A percentile compares a stretch with the other conserved stretches of the same genome.
These are phyloP conservation scores for Chaetomium fimeti DNA, from an alignment of 495 filamentous ascomycete genomes.

Conservation along the genomic window DNA sequence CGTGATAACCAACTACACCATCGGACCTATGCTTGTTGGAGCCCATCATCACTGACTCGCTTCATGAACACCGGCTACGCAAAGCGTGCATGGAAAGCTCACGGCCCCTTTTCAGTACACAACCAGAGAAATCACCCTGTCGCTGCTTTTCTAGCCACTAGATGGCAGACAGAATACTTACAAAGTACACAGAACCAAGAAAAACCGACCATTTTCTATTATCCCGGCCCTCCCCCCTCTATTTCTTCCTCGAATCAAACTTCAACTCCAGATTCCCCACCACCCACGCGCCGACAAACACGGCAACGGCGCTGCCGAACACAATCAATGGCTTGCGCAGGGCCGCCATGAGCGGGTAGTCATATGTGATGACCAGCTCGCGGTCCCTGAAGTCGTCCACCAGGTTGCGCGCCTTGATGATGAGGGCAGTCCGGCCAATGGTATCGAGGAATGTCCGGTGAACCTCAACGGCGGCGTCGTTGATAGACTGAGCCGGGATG, in stretches of 20 bases:
- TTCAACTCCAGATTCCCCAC: constrained; percentile 70
- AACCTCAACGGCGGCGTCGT: constrained; percentile 50
- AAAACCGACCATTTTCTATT: constrained; percentile 22
- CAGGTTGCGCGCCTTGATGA: constrained; percentile 76
- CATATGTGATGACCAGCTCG: constrained; percentile 83
- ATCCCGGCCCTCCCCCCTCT: constrained; percentile 14
- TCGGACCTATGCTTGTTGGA: constrained; percentile 17
- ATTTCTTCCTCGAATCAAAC: constrained; percentile 40
- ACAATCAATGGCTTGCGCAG: constrained; percentile 86
- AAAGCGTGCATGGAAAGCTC: background rate
- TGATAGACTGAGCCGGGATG: constrained; percentile 58
- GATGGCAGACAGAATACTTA: constrained; percentile 2
- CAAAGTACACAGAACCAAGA: constrained; percentile 13
- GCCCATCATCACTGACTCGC: background rate
- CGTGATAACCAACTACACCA: constrained; percentile 30
- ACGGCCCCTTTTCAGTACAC: background rate
- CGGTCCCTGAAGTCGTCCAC: constrained; percentile 83
- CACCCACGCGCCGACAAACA: constrained; percentile 74
- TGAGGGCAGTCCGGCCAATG: constrained; percentile 77
- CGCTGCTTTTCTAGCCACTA: background rate
- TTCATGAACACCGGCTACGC: background rate
- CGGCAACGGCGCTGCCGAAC: constrained; percentile 65
- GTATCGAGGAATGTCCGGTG: constrained; percentile 91
- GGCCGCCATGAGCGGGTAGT: constrained; percentile 69
- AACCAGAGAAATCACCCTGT: background rate